Conservation (phyloP, 139 green algal genomes). For the Coccomyxa sp. region DNA sequence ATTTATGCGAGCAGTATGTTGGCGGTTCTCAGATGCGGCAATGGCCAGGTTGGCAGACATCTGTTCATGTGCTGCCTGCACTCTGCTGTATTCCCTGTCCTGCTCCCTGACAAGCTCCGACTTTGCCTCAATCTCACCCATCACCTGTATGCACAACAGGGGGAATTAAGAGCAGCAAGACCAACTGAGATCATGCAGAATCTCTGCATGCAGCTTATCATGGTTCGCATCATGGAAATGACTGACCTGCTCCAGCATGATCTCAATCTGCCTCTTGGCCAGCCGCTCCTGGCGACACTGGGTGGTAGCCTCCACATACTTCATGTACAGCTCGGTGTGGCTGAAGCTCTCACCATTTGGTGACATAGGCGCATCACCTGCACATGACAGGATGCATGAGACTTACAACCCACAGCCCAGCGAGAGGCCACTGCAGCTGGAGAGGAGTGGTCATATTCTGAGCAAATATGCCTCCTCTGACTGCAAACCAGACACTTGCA, state of each 20-base stretch:
- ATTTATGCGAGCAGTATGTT: slow-evolving; percentile 11
- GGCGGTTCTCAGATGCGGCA: slow-evolving; percentile 19
- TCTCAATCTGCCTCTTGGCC: slow-evolving; percentile 33
- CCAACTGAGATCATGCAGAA: no score
- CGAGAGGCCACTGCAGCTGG: no score
- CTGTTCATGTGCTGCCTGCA: slow-evolving; percentile 30
- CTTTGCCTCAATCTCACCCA: slow-evolving; percentile 41
- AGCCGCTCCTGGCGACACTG: slow-evolving; percentile 25
- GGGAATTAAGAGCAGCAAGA: no score
- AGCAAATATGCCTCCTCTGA: no score
- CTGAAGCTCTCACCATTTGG: background rate
- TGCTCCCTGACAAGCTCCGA: slow-evolving; percentile 43
- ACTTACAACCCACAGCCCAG: background rate
- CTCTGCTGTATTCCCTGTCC: slow-evolving; percentile 32
- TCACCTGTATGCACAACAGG: slow-evolving; percentile 19
- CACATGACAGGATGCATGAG: background rate
- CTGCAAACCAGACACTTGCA: no score
- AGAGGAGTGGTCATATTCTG: no score
- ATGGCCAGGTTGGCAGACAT: slow-evolving; percentile 29
- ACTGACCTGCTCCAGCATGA: slow-evolving; percentile 34
- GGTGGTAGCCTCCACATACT: slow-evolving; percentile 33
- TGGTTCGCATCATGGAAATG: no score
- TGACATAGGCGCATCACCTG: background rate
- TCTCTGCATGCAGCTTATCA: no score
- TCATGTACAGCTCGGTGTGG: slow-evolving; percentile 35